Base-by-base conservation (phyloP, 306 rosid species). In the Inga leiocalycina region DNA sequence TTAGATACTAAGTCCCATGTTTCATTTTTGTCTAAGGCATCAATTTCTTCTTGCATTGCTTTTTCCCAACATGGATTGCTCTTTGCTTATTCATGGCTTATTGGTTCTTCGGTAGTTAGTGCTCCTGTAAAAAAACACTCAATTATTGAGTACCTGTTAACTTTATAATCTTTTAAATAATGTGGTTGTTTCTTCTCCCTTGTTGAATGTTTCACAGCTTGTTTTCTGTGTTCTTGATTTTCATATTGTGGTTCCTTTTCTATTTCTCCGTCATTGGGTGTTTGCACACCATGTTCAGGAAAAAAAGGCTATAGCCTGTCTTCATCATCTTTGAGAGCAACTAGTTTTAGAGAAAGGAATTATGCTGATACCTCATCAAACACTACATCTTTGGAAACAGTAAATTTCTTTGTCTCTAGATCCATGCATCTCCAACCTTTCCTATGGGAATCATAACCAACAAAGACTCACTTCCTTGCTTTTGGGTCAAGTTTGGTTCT, bases 381-480 rank as follows among this genome's bases (percentile, higher is more conserved):
- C 6, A 72, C 37, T 4, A 72, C 59, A 45, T 72, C 57, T n/a
- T 59, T 19, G 4, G 59, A 72, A 1, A 35, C 24, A 10, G 13
- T 8, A 5, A 22, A 43, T 8, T 19, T 44, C 8, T 45, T n/a
- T 8, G 76, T 44, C 10, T 22, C 30, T 0, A 8, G n/a, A 45
- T 72, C 76, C 76, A 72, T 72, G 35, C 76, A 72, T 6, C 37
- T 72, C 59, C 59, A 45, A 1, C 57, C 59, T 13, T 72, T 72
- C 7, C 41, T 44, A 45, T 10, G 14, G 1, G 56, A 8, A 7
- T 72, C 76, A 54, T 54, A 54, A 2, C 61, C 61, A 54, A 54
- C 24, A 54, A 54, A 54, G 0, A 17, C 24, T 5, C 61, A 54
- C 34, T 32, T 32, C 34, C 34, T 32, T 32, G 34, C 34, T 3